Evolutionary conservation across 805 yeast species (phyloP), one percentile per base, ranked within the genome.

Genomic region (Metschnikowia corniflorae): DNA sequence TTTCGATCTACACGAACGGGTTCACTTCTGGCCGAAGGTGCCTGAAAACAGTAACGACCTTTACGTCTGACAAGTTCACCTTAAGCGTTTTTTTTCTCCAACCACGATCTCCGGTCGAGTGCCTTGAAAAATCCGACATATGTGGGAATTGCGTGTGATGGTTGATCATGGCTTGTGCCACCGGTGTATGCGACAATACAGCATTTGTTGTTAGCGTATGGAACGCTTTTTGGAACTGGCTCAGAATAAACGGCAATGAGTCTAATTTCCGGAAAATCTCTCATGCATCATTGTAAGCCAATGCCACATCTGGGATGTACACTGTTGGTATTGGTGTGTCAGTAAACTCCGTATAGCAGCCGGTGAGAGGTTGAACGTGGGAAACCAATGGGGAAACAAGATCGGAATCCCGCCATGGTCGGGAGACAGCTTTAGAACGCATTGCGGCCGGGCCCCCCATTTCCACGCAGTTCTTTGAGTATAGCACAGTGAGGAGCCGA

Each of bases 91-190:
- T n/a, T 10, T 19, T 32, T 10, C 4, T 12, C 16, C 18, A 14
- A 26, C 38, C 38, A 29, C 38, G 29, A 28, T 24, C 14, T 21
- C 7, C 38, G 28, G 22, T 34, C 33, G 14, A 34, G 33, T n/a
- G 32, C 27, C 20, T 34, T 28, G 32, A 34, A 21, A 13, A 34
- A 34, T 19, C 19, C 33, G n/a, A 34, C 28, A 14, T 34, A 34
- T 16, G 16, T 5, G 38, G 33, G 14, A 16, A 28, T 5, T 23
- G 15, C 2, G 16, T 12, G 16, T 28, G 29, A 19, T 29, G 29
- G 16, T 24, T 27, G 15, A 29, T 14, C 24, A 34, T 17, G 7
- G 20, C 33, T 6, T 17, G 17, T n/a, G 38, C 38, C 17, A 33
- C 20, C 2, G 25, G 38, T n/a, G 28, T 32, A 24, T 21, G 29